These are phyloP conservation scores for Aspergillus sclerotioniger DNA, from an alignment of 495 filamentous ascomycete genomes.

Conservation along the genomic window DNA sequence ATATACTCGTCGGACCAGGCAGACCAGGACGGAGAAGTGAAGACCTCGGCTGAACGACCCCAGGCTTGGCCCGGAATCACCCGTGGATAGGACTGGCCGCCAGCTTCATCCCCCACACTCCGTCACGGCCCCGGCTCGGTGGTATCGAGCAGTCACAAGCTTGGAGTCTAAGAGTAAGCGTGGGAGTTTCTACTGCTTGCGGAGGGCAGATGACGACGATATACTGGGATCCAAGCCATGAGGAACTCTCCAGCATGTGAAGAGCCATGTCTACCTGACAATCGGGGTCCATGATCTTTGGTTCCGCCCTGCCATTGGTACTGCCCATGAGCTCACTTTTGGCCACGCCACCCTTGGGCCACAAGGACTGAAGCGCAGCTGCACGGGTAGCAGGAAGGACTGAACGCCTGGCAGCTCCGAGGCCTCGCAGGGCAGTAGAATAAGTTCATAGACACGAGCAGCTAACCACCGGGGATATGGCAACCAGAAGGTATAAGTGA, in stretches of 20 bases:
- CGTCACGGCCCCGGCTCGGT: not conserved
- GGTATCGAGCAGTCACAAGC: slow-evolving; percentile 7
- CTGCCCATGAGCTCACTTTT: slow-evolving; percentile 3
- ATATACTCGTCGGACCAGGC: too few species aligned
- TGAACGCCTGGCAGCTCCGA: too few species aligned
- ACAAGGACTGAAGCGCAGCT: not conserved
- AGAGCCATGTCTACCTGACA: not conserved
- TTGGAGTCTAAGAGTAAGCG: not conserved
- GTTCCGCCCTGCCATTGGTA: slow-evolving; percentile 3
- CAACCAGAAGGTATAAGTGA: not conserved
- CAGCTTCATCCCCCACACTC: not conserved
- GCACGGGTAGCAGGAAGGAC: not conserved
- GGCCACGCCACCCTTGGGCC: slow-evolving; percentile 5
- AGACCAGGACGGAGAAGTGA: not conserved
- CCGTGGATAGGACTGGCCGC: slow-evolving; percentile 14
- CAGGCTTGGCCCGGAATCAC: slow-evolving; percentile 27
- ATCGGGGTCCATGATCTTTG: not conserved
- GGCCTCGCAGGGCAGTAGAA: too few species aligned
- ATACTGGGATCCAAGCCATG: not conserved
- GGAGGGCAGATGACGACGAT: slow-evolving; percentile 7
- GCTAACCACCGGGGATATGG: too few species aligned
- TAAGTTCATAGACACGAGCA: too few species aligned
- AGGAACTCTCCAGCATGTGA: slow-evolving; percentile 10
- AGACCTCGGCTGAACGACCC: slow-evolving; percentile 33
- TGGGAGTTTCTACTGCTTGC: not conserved